Base-by-base conservation (phyloP, 495 filamentous ascomycete genomes). In the Tuber microsphaerosporum region DNA sequence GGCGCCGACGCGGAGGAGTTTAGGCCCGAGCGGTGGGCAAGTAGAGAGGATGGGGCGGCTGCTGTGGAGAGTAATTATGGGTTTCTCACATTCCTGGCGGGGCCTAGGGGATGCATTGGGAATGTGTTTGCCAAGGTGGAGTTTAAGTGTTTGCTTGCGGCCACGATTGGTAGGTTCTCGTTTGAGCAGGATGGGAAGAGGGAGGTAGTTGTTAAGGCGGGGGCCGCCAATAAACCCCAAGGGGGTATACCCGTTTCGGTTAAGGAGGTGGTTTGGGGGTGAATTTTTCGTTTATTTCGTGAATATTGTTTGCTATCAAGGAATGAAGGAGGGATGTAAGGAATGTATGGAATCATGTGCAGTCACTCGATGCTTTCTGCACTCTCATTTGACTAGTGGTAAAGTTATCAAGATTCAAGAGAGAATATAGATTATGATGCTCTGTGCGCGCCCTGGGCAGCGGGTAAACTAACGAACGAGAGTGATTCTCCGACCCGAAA, bases 81-180 rank as follows among this genome's bases (percentile, higher is more conserved):
- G 44, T 88, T 91, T 86, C 84, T 91, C 75, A 89, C 90, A 69
- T 90, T 90, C 81, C 87, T 89, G 17, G 87, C 87, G 84, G 89
- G 89, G 0, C 83, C 86, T n/a, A 82, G 89, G 77, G 90, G 88
- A n/a, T 91, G 89, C 75, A 89, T 91, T 79, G 89, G 89, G 70
- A 90, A 89, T 83, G 86, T 86, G 3, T 99, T 97, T 84, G 92
- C 94, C 0, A 91, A 89, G 83, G 86, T 89, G 0, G 95, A 97
- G 86, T 92, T 96, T 83, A 92, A 91, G 12, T 93, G 89, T 81
- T 84, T 97, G 78, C 76, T 99, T 71, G 94, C 93, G 72, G 81
- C 93, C 3, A 87, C 90, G 84, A 89, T 94, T 26, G 93, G 93
- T 19, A 86, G 87, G 56, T 95, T 91, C 79, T 86, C 90, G 78